phyloP scores from a whole-genome alignment of 345 rosid genomes.

The Isatis tinctoria region DNA sequence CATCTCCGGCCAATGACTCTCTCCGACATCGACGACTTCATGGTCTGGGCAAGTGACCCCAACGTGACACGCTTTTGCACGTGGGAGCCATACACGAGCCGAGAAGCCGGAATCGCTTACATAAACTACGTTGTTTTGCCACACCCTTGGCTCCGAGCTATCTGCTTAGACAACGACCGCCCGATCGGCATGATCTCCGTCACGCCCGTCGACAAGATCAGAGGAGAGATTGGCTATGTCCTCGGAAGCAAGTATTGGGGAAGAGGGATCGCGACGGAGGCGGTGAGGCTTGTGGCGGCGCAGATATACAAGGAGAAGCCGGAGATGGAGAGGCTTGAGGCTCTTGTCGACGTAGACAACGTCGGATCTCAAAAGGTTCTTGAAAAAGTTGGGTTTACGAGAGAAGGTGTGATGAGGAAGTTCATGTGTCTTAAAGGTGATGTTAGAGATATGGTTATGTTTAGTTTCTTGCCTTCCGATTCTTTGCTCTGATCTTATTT shows the following conservation, averaged over 20 bases:
- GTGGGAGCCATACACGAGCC: slow-evolving; percentile 49
- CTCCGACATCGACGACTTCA: slow-evolving; percentile 54
- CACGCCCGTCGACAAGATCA: slow-evolving; percentile 41
- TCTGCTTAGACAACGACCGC: slow-evolving; percentile 42
- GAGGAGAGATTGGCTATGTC: slow-evolving; percentile 54
- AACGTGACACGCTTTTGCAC: slow-evolving; percentile 49
- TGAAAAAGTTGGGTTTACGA: slow-evolving; percentile 62
- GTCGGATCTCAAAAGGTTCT: slow-evolving; percentile 56
- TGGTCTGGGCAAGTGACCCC: slow-evolving; percentile 61
- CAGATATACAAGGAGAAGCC: slow-evolving; percentile 48
- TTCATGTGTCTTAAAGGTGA: slow-evolving; percentile 41
- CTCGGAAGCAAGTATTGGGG: slow-evolving; percentile 52
- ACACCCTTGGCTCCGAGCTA: slow-evolving; percentile 66
- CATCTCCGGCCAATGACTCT: slow-evolving; percentile 41
- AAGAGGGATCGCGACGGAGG: slow-evolving; percentile 51
- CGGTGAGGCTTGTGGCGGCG: slow-evolving; percentile 43
- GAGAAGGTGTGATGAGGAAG: slow-evolving; percentile 64
- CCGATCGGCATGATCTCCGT: slow-evolving; percentile 54
- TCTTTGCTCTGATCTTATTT: slow-evolving; percentile 11
- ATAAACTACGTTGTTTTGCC: slow-evolving; percentile 29
- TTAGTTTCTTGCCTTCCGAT: slow-evolving; percentile 60
- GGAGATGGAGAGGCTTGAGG: slow-evolving; percentile 63
- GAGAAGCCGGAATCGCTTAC: slow-evolving; percentile 41
- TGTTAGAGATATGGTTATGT: slow-evolving; percentile 52
- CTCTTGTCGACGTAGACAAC: slow-evolving; percentile 53